These are phyloP conservation scores for Infundibulicybe gibba DNA, from an alignment of 768 basidiomycete genomes.

Conservation along the genomic window DNA sequence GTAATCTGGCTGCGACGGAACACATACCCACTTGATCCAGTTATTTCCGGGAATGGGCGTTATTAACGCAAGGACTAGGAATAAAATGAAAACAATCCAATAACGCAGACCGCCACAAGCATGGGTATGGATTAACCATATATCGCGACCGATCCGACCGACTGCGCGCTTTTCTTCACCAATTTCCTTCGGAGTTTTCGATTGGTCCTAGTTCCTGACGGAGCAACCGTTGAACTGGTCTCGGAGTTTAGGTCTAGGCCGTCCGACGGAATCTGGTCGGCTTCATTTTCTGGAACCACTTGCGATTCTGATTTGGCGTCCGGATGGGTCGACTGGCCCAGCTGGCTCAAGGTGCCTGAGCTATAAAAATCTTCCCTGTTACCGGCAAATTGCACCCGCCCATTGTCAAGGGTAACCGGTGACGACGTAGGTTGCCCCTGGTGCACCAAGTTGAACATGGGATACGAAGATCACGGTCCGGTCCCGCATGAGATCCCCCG, in stretches of 20 bases:
- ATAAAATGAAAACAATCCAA: slow-evolving; percentile 60
- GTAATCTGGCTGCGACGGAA: no score
- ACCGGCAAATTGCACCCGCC: slow-evolving; percentile 76
- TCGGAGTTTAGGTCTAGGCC: slow-evolving; percentile 12
- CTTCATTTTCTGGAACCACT: slow-evolving; percentile 24
- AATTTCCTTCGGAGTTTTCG: slow-evolving; percentile 75
- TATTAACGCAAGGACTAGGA: no score
- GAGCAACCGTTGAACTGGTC: slow-evolving; percentile 25
- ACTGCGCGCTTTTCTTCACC: slow-evolving; percentile 76
- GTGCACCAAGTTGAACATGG: slow-evolving; percentile 87
- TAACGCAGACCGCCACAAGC: slow-evolving; percentile 47
- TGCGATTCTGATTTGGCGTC: slow-evolving; percentile 39
- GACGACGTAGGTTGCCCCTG: slow-evolving; percentile 79
- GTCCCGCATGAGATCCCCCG: slow-evolving; percentile 75
- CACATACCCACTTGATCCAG: slow-evolving; percentile 51
- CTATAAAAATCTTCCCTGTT: slow-evolving; percentile 55
- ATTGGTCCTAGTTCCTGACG: slow-evolving; percentile 17
- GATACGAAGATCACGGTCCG: slow-evolving; percentile 90
- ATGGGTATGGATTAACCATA: slow-evolving; percentile 60
- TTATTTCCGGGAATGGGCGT: slow-evolving; percentile 70
- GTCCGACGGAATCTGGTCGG: neutral
- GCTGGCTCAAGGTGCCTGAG: slow-evolving; percentile 62
- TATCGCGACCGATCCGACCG: slow-evolving; percentile 56
- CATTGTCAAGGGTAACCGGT: no score
- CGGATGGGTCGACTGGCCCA: slow-evolving; percentile 55